Base-by-base conservation (phyloP, 345 rosid species). In the Microthlaspi erraticum region DNA sequence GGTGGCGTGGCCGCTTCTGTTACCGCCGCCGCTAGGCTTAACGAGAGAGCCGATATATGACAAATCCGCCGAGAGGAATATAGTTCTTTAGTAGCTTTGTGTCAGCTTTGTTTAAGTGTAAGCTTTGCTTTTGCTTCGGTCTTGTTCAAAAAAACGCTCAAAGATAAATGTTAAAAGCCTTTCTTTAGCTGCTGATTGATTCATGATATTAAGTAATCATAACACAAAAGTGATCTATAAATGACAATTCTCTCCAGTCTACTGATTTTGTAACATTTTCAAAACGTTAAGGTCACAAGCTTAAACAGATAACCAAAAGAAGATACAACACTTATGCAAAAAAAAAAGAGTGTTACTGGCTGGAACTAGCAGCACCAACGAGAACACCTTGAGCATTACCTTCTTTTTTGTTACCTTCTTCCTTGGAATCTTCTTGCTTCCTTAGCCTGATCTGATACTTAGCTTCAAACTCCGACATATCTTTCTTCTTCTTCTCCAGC, bases 371-470 rank as follows among this genome's bases (percentile, higher is more conserved):
- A 61, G 96, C 81, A 33, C 99, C 95, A 7, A 91, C 99, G 49
- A 94, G 97, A 68, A 94, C 99, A 61, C 99, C 97, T 81, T 93
- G 97, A 79, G 98, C 86, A 42, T 88, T 74, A 61, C 91, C 91
- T 75, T 94, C 97, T 78, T 94, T 76, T 38, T 68, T 68, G 8
- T 20, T 56, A 56, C 66, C 66, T 1, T 63, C 75, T 69, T 70
- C 79, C 48, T 69, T 76, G 54, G 51, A 39, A 10, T 69, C 71
- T 0, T 76, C 75, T 9, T 87, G 73, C 60, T 89, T 93, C 65
- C 86, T 78, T 14, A 93, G 81, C 86, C 93, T 89, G 68, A 93
- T 93, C 78, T 91, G 89, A 81, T 89, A 91, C 75, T 87, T 86
- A 0, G 93, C 79, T 79, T 94, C 99, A 23, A 94, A 83, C 48